Base-by-base conservation (phyloP, 176 grass and related monocot species). In the Cenchrus fungigraminus region DNA sequence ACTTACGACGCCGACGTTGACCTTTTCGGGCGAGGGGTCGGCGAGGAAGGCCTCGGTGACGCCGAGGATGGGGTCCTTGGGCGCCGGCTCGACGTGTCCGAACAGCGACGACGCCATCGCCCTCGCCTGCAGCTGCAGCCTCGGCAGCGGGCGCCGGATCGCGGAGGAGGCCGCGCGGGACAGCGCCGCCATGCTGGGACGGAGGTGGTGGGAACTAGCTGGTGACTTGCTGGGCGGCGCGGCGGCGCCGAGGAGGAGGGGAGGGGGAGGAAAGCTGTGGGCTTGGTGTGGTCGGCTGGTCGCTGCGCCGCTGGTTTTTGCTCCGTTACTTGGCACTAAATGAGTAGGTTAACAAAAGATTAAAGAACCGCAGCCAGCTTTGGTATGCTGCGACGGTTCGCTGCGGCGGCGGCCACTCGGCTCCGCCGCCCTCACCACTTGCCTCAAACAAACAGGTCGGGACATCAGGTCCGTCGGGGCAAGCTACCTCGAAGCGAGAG, bases 41-140 rank as follows among this genome's bases (percentile, higher is more conserved):
- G 93, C 91, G 88, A 98, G 93, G 89, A 94, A 95, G 40, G 97
- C 97, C 88, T 98, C 97, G 60, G 93, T 98, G 87, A 98, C 93
- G 37, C 93, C 97, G 80, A 96, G 93, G 88, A 98, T 98, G 34
- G 97, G 93, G 89, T 96, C 97, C 87, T 95, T 98, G 71, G 97
- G 64, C 32, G 97, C 93, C 55, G 93, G 97, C 75, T 98, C 93
- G 60, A 99, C 89, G 85, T 95, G 89, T n/a, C 88, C 80, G 71
- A 89, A 94, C 65, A 90, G 91, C 66, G 96, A 95, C n/a, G 93
- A 92, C 17, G 93, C 83, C 90, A 95, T 88, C 42, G 84, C 84
- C 91, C 93, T 77, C 20, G 88, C 46, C 46, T 62, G 72, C 20
- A 70, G 59, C 19, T 34, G n/a, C 12, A 22, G 15, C 54, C 13